Base-by-base conservation (phyloP, 2,329 filamentous ascomycete species). In the Diatrype stigma region DNA sequence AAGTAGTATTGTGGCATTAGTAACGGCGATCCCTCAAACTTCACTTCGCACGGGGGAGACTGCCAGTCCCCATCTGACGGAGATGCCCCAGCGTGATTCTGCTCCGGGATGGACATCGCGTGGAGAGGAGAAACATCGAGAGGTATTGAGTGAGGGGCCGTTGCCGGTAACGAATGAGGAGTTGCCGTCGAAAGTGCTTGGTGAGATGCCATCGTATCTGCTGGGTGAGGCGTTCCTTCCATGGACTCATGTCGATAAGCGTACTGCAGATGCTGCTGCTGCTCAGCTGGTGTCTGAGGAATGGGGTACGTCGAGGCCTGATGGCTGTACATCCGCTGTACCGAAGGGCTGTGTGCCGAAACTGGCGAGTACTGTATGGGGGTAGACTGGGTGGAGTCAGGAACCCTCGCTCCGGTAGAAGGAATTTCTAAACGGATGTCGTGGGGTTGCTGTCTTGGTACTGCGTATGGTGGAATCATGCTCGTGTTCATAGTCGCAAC, bases 401-500 rank as follows among this genome's bases (percentile, higher is more conserved):
- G 66, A 53, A 78, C 73, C 44, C 71, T 72, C 16, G 77, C 67
- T 6, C 73, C 61, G n/a, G 71, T 69, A 57, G 78, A 81, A 0
- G 79, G 70, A 21, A 83, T 76, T 47, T 80, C 77, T 19, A 80
- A 67, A 2, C 69, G 58, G 42, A 73, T 69, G 42, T 72, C 67
- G 50, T 78, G 77, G 23, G 73, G 68, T 45, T 75, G 73, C 56
- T 75, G 74, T 34, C 74, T 72, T n/a, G 75, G 72, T 46, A 81
- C 70, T 47, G 80, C 77, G 64, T 81, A 81, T 51, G 72, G 65
- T n/a, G 74, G 70, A 45, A 81, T 68, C 6, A 72, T 60, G 56
- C 73, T 75, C 11, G 79, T 75, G 65, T 79, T 81, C 75, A 85
- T 79, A 12, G 80, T 85, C 30, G 80, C 81, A 6, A 86, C 77